Conservation (phyloP, 345 rosid species). For the Mangifera indica region DNA sequence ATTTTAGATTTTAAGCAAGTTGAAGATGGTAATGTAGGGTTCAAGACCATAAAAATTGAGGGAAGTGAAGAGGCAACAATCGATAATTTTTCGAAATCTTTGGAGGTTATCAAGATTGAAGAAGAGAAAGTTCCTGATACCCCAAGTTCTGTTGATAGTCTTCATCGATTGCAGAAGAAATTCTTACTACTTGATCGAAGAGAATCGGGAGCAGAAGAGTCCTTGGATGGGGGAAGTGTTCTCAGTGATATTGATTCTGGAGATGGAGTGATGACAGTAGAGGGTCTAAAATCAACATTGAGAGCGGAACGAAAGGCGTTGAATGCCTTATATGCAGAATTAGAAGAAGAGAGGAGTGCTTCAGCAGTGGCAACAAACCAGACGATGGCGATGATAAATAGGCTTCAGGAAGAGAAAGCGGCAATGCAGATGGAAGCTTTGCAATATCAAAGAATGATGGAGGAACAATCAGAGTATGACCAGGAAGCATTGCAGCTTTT, state of each 20-base stretch:
- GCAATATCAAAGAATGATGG: constrained; percentile 99
- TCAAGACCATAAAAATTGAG: constrained; percentile 42
- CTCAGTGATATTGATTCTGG: constrained; percentile 49
- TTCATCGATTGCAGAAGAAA: constrained; percentile 54
- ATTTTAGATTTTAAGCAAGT: constrained; percentile 32
- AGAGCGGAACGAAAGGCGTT: constrained; percentile 66
- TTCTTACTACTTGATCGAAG: constrained; percentile 49
- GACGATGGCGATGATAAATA: constrained; percentile 98
- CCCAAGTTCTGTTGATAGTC: constrained; percentile 51
- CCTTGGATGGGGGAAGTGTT: constrained; percentile 65
- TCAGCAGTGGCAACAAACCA: constrained; percentile 89
- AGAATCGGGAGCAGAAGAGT: constrained; percentile 62
- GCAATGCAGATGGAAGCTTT: constrained; percentile 99
- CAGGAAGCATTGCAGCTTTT: constrained; percentile 93
- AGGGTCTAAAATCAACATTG: constrained; percentile 61
- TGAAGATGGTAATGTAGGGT: constrained; percentile 45
- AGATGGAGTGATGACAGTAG: constrained; percentile 54
- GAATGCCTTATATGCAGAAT: constrained; percentile 64
- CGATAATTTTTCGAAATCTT: constrained; percentile 24
- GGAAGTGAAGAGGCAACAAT: constrained; percentile 27
- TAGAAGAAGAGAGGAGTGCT: constrained; percentile 96
- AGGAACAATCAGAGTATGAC: constrained; percentile 90
- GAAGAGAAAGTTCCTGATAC: constrained; percentile 70
- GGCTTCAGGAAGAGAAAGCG: constrained; percentile 97
- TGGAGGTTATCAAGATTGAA: constrained; percentile 47